Conservation (phyloP, 129 eudicot genomes). For the Escallonia rubra region DNA sequence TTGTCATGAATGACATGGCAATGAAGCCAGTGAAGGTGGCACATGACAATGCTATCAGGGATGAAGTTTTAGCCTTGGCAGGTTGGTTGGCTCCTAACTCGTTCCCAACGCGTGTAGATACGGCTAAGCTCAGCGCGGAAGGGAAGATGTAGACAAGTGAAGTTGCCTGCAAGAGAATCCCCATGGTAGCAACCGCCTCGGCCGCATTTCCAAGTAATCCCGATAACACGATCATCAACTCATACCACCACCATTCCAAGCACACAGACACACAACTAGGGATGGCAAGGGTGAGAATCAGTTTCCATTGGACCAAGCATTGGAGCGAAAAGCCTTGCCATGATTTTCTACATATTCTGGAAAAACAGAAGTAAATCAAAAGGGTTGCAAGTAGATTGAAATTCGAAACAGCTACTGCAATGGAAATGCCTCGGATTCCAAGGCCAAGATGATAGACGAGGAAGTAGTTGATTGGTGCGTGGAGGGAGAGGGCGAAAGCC, state of each 20-base stretch:
- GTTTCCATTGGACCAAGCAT: constrained; percentile 43
- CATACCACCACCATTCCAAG: constrained; percentile 95
- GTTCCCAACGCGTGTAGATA: constrained; percentile 62
- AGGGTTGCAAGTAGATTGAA: constrained; percentile 29
- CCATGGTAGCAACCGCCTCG: constrained; percentile 67
- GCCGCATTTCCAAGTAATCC: constrained; percentile 43
- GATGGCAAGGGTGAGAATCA: constrained; percentile 41
- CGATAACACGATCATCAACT: constrained; percentile 60
- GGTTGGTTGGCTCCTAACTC: constrained; percentile 75
- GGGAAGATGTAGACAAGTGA: constrained; percentile 65
- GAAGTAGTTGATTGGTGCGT: constrained; percentile 51
- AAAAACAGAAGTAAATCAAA: constrained; percentile 17
- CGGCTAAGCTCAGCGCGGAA: constrained; percentile 50
- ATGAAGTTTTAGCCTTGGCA: constrained; percentile 26
- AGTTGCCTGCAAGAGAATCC: constrained; percentile 65
- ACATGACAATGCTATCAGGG: constrained; percentile 32
- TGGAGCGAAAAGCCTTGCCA: constrained; percentile 35
- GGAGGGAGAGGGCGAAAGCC: constrained; percentile 39
- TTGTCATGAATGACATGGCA: constrained; percentile 36
- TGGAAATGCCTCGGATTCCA: constrained; percentile 57
- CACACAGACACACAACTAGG: constrained; percentile 76
- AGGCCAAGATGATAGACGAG: constrained; percentile 28
- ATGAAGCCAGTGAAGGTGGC: constrained; percentile 34
- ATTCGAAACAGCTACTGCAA: constrained; percentile 39
- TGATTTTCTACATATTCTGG: constrained; percentile 34